Conservation (phyloP, 495 filamentous ascomycete species). For the Penicillium soppii region DNA sequence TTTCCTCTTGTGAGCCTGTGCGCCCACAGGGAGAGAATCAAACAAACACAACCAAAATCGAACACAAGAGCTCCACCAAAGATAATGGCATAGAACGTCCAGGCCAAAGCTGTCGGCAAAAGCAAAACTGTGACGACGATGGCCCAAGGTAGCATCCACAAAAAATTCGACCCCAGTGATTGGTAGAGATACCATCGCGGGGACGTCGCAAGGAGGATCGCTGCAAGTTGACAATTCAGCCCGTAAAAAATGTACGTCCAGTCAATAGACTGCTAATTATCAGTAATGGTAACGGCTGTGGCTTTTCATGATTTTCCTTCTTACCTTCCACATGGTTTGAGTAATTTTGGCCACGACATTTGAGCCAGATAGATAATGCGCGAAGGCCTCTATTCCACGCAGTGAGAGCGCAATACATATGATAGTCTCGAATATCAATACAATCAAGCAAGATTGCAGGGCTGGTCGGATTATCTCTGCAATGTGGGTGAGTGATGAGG, state of each 20-base stretch:
- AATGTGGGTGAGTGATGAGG: neutral
- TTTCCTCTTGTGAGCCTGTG: conserved; percentile 10
- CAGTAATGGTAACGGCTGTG: neutral
- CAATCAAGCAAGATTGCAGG: conserved; percentile 48
- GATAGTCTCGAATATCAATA: conserved; percentile 58
- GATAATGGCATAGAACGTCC: conserved; percentile 65
- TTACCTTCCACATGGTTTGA: conserved; percentile 63
- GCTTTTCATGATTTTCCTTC: conserved; percentile 7
- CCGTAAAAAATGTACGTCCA: conserved; percentile 81
- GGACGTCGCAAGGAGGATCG: conserved; percentile 62
- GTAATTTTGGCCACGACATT: conserved; percentile 59
- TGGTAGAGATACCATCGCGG: conserved; percentile 70
- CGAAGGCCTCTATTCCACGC: conserved; percentile 58
- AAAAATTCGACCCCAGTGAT: conserved; percentile 60
- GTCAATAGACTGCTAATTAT: conserved; percentile 49
- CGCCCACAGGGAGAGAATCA: conserved; percentile 2
- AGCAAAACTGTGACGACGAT: conserved; percentile 53
- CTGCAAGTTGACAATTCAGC: conserved; percentile 59
- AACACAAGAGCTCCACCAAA: conserved; percentile 73
- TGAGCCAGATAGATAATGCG: conserved; percentile 56
- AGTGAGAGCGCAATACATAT: conserved; percentile 62
- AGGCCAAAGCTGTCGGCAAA: conserved; percentile 54
- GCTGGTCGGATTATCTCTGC: conserved; percentile 54
- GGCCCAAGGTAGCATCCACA: conserved; percentile 71
- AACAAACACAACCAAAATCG: conserved; percentile 49